phyloP scores from a whole-genome alignment of 768 basidiomycete genomes.

The Xanthoconium stramineum region DNA sequence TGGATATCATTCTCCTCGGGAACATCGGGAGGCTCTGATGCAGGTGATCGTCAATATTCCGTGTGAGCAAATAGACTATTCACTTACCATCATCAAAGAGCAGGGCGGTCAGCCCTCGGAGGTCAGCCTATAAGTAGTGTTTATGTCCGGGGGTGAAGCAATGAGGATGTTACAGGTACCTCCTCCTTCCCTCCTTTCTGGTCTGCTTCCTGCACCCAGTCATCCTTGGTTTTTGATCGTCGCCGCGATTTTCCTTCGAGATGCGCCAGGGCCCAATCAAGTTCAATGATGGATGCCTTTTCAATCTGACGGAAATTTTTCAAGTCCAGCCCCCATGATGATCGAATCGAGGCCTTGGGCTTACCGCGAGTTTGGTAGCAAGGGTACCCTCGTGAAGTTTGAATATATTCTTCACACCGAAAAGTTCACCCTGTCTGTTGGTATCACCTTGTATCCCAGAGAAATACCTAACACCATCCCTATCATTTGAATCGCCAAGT shows the following conservation, averaged over 20 bases:
- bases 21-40: conserved; percentile 38
- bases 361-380: conserved; percentile 71
- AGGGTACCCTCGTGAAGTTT: conserved; percentile 65
- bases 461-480: conserved; percentile 56
- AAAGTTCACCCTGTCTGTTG: conserved; percentile 73
- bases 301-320: conserved; percentile 59
- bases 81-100: conserved; percentile 66
- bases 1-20: conserved; percentile 50
- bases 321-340: not conserved
- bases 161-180: not conserved
- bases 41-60: not conserved
- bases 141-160: not conserved
- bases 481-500: not conserved
- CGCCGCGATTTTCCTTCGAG: conserved; percentile 45
- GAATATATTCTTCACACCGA: conserved; percentile 85
- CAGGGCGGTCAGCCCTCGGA: conserved; percentile 61
- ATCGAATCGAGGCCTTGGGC: conserved; percentile 13
- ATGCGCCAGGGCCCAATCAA: conserved; percentile 79
- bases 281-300: conserved; percentile 63
- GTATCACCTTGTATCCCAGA: conserved; percentile 80
- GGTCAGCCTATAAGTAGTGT: conserved; percentile 39
- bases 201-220: conserved; percentile 46
- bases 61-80: not conserved
- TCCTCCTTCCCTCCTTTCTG: conserved; percentile 42
- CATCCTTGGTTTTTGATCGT: conserved; percentile 27